Conservation (phyloP, 176 grass and related monocot genomes). For the Oryza brachyantha region DNA sequence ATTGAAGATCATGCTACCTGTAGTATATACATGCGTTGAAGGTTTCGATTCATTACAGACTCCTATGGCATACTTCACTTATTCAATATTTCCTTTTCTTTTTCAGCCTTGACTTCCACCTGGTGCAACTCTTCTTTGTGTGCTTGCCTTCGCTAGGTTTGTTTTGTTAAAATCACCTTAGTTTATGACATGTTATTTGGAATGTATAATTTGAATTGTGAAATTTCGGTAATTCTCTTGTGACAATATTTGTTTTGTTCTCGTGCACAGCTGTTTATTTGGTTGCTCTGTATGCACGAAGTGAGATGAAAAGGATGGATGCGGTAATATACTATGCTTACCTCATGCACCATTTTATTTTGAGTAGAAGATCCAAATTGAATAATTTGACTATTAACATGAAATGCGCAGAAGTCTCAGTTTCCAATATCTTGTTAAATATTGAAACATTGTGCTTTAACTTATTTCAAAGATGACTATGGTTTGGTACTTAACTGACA, state of each 20-base stretch:
- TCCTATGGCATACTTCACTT: background rate
- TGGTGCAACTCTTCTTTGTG: conserved; percentile 94
- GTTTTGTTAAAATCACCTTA: background rate
- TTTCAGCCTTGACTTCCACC: conserved; percentile 89
- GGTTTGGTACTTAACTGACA: no score
- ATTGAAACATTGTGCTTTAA: background rate
- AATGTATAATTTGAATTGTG: background rate
- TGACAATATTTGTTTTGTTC: conserved; percentile 24
- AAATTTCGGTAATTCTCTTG: background rate
- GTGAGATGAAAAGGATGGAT: conserved; percentile 91
- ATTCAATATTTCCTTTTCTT: conserved; percentile 10
- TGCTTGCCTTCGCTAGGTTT: conserved; percentile 94
- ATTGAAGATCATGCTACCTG: conserved; percentile 1
- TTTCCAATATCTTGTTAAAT: conserved; percentile 10
- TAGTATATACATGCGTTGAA: background rate
- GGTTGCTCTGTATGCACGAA: conserved; percentile 74
- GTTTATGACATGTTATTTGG: background rate
- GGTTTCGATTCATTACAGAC: conserved; percentile 12
- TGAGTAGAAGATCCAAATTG: background rate
- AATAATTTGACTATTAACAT: conserved; percentile 8
- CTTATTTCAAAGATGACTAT: conserved; percentile 2
- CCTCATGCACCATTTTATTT: background rate
- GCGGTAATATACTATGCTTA: conserved; percentile 52
- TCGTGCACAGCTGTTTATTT: conserved; percentile 71
- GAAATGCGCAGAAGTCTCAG: background rate